Base-by-base conservation (phyloP, 768 basidiomycete genomes). In the Rhizopogon vesiculosus region DNA sequence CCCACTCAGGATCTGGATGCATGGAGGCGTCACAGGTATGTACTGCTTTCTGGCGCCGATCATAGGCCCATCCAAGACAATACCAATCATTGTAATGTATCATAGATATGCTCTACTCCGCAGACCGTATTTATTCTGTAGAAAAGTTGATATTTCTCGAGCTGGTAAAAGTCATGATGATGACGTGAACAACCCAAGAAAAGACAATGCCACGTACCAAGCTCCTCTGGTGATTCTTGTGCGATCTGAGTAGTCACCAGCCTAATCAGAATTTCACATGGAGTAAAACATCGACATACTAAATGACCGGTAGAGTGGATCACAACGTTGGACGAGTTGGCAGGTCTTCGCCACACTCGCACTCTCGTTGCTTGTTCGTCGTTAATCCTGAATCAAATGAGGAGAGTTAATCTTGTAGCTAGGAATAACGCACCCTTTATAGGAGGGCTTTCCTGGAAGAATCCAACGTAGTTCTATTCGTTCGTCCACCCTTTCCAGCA, bases 271-370 rank as follows among this genome's bases (percentile, higher is more conserved):
- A 22, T 38, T n/a, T 16, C n/a, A 19, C 3, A 33, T 35, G 18
- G 45, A 45, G 45, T n/a, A 16, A 19, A 42, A 15, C 7, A 10
- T 35, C 25, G 31, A 58, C 69, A 9, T 53, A 70, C 70, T 33
- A 70, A 19, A 60, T 72, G 69, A 0, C 65, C 59, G 3, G 64
- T 49, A 53, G 54, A 64, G 28, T 57, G 64, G 45, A 70, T 71
- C 22, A 70, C 44, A 13, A 63, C 48, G 35, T 70, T 70, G 15
- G 64, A 64, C 25, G 69, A 51, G 42, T 72, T 62, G 31, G 38
- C 52, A 42, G 70, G 64, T 44, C 69, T 51, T 10, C 64, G 68
- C 66, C 68, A 69, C 42, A 70, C 66, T 54, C 46, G 62, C 25
- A 62, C 60, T 33, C 28, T 42, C 6, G 60, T 58, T 16, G 18